Percentiles rank a stretch among this genome's conserved stretches.
Conservation (phyloP, 495 filamentous ascomycete genomes). For the Tuber borchii region DNA sequence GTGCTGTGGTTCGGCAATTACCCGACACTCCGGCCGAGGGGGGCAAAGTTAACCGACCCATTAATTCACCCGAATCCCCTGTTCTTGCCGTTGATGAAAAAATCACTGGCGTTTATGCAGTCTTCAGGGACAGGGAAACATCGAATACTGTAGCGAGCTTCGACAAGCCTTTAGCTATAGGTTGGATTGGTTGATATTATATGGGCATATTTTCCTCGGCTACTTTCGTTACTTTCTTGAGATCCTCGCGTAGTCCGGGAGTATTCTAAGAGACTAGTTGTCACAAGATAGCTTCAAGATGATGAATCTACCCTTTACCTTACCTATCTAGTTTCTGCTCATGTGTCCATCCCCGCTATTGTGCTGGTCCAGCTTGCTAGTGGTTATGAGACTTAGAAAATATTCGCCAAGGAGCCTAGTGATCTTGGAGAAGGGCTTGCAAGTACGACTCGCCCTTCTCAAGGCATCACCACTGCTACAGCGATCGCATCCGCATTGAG, state of each 20-base stretch:
- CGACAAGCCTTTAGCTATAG: slow-evolving; percentile 76
- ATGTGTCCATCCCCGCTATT: slow-evolving; percentile 92
- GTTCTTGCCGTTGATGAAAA: slow-evolving; percentile 72
- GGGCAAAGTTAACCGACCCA: slow-evolving; percentile 69
- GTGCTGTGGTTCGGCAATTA: slow-evolving; percentile 73
- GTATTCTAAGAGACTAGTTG: slow-evolving; percentile 87
- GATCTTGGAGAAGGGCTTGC: slow-evolving; percentile 71
- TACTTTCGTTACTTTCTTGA: slow-evolving; percentile 71
- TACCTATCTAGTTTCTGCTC: slow-evolving; percentile 91
- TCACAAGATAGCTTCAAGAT: slow-evolving; percentile 84
- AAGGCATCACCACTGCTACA: slow-evolving; percentile 88
- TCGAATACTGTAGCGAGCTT: slow-evolving; percentile 97
- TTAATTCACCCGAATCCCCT: slow-evolving; percentile 88
- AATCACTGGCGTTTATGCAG: slow-evolving; percentile 71
- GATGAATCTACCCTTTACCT: slow-evolving; percentile 82
- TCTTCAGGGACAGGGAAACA: slow-evolving; percentile 96
- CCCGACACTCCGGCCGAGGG: slow-evolving; percentile 87
- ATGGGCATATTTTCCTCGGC: slow-evolving; percentile 14
- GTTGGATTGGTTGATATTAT: slow-evolving; percentile 71
- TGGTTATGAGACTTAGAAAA: slow-evolving; percentile 84
- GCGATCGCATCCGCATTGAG: slow-evolving; percentile 76
- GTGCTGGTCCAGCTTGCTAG: slow-evolving; percentile 90
- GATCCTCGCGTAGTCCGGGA: slow-evolving; percentile 85
- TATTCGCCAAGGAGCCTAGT: slow-evolving; percentile 79
- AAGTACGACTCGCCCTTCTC: slow-evolving; percentile 91